These are phyloP conservation scores for Aleurites moluccanus DNA, from an alignment of 441 rosid genomes.

Conservation along the genomic window DNA sequence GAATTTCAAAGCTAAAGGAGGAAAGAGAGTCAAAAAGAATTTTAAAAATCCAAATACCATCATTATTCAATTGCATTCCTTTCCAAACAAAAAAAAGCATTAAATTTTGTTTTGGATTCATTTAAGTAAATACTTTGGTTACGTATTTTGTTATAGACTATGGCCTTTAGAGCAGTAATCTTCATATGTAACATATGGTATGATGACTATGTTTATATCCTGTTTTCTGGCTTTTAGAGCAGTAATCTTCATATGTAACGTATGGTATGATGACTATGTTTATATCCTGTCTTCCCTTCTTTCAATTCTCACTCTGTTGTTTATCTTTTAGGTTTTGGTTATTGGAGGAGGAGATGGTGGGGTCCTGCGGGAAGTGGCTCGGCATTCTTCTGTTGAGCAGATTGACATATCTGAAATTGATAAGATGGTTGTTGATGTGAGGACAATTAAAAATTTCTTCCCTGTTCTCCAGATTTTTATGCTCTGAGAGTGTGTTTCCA, in stretches of 20 bases:
- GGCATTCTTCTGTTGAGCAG: constrained; percentile 73
- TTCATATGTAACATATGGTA: no score
- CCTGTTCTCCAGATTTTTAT: constrained; percentile 3
- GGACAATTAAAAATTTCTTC: constrained; percentile 26
- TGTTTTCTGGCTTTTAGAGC: background rate
- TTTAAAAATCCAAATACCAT: background rate
- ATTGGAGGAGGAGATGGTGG: constrained; percentile 99
- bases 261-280: background rate
- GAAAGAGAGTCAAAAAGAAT: background rate
- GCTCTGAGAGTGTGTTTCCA: background rate
- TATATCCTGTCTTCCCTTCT: background rate
- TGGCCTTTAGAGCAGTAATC: background rate
- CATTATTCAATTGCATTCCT: background rate
- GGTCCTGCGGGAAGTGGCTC: constrained; percentile 83
- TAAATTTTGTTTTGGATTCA: background rate
- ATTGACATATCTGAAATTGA: constrained; percentile 94
- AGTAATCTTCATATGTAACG: no score
- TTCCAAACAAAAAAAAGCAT: background rate
- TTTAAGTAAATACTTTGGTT: background rate
- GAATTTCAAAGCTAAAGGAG: background rate
- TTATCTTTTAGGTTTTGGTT: constrained; percentile 64
- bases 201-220: background rate
- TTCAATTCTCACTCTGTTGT: background rate
- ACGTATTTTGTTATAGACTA: background rate
- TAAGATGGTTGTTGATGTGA: constrained; percentile 93